A percentile compares a stretch with the other conserved stretches of the same genome.
Evolutionary conservation across 2,329 filamentous ascomycete species (phyloP).

Genomic region (Herpotrichia juniperi): DNA sequence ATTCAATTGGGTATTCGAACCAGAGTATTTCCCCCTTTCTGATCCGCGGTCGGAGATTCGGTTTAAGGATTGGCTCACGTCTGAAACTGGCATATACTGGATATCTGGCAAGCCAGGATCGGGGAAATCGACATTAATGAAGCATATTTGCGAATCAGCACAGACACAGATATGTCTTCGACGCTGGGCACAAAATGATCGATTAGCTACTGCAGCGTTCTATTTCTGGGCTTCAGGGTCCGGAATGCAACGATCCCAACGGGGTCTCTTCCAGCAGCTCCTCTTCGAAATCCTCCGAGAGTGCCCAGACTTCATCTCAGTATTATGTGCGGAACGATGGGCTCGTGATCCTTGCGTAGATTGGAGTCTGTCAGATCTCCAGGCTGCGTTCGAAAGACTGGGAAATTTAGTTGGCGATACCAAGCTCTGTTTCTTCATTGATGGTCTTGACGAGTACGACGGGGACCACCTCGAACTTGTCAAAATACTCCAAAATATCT

Average conservation of each 20-base stretch:
- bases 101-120: slow-evolving; percentile 54
- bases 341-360: not conserved
- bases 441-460: slow-evolving; percentile 22
- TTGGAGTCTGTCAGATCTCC: not conserved
- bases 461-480: slow-evolving; percentile 16
- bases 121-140: slow-evolving; percentile 58
- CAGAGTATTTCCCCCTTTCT: not conserved
- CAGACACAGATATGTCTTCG: slow-evolving; percentile 32
- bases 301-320: slow-evolving; percentile 3
- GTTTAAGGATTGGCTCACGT: slow-evolving; percentile 10
- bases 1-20: slow-evolving; percentile 11
- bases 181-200: slow-evolving; percentile 40
- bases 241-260: slow-evolving; percentile 47
- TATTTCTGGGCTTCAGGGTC: slow-evolving; percentile 53
- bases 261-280: slow-evolving; percentile 47
- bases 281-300: slow-evolving; percentile 40
- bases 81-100: slow-evolving; percentile 29
- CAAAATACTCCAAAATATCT: slow-evolving; percentile 22
- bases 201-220: slow-evolving; percentile 41
- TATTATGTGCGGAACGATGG: slow-evolving; percentile 4
- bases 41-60: slow-evolving; percentile 5
- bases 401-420: not conserved
- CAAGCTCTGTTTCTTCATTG: slow-evolving; percentile 18
- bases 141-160: slow-evolving; percentile 43
- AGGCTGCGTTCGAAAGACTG: not conserved